Conservation (phyloP, 768 basidiomycete species). For the Cystobasidium onofrii region DNA sequence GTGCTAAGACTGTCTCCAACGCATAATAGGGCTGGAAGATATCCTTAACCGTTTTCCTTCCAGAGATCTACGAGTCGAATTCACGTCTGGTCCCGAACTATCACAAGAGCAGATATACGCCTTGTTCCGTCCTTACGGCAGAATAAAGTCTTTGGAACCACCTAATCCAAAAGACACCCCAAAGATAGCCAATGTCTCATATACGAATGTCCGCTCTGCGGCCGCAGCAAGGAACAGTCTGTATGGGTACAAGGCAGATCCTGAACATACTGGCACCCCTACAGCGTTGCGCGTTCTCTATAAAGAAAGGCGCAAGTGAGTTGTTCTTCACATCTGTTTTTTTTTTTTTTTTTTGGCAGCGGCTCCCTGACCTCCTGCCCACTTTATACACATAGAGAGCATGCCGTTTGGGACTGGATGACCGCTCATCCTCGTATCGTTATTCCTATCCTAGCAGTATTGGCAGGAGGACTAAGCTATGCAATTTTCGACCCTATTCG, state of each 20-base stretch:
- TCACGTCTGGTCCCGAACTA: slow-evolving; percentile 13
- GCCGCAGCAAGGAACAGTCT: slow-evolving; percentile 73
- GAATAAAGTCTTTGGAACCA: slow-evolving; percentile 18
- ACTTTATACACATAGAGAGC: slow-evolving; percentile 50
- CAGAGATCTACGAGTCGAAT: slow-evolving; percentile 14
- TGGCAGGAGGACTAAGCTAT: slow-evolving; percentile 83
- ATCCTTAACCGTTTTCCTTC: slow-evolving; percentile 24
- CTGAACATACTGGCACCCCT: not conserved
- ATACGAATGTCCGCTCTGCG: slow-evolving; percentile 51
- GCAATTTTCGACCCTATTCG: slow-evolving; percentile 93
- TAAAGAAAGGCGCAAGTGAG: slow-evolving; percentile 32
- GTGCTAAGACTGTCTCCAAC: not conserved
- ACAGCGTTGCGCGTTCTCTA: slow-evolving; percentile 40
- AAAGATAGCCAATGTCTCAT: slow-evolving; percentile 43
- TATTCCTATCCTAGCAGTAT: slow-evolving; percentile 69
- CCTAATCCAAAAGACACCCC: slow-evolving; percentile 15
- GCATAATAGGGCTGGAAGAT: slow-evolving; percentile 17
- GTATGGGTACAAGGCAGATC: slow-evolving; percentile 50
- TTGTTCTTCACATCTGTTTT: not conserved
- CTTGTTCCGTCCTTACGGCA: slow-evolving; percentile 11
- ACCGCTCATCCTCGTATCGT: slow-evolving; percentile 76
- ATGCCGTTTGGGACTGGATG: slow-evolving; percentile 68
- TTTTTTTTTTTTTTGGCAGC: no score
- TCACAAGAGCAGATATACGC: slow-evolving; percentile 28
- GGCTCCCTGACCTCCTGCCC: no score